Evolutionary conservation across 73 alveolate genomes (phyloP), one percentile per base, ranked within the genome.

Genomic region (Stentor roeselii): DNA sequence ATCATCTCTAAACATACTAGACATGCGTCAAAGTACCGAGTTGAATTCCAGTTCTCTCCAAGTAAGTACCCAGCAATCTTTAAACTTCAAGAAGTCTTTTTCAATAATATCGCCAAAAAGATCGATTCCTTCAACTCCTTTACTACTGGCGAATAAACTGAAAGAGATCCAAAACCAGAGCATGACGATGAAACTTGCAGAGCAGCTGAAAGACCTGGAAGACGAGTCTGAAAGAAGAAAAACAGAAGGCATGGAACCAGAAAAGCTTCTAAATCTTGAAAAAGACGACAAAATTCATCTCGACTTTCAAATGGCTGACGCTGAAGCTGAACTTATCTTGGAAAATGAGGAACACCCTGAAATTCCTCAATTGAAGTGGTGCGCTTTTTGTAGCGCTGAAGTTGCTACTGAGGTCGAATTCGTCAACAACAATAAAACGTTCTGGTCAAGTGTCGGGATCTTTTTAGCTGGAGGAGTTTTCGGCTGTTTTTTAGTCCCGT

Each of bases 381-480:
- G 80, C 2, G 80, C 80, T 67, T n/a, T 34, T 67, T 67, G 80
- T 67, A 67, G 34, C 21, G 80, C 42, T 21, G 80, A 67, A 67
- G 80, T 67, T 30, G 21, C 14, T 15, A 67, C 80, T 30, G 50
- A 67, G n/a, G 34, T 67, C 34, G 15, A 32, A 11, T 67, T 27
- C 34, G 37, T 32, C 2, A 67, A 67, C 34, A 21, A n/a, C 1
- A 0, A n/a, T 27, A 67, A 67, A 2, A 67, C 80, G 14, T 67
- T 67, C 34, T 67, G 80, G 37, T n/a, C 80, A 1, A 32, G 41
- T 1, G 80, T 67, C 34, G 80, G 80, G 37, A 67, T 67, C 0
- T 67, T 67, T 2, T 34, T 67, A 30, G 41, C 50, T 67, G 80
- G 80, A 1, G 80, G 80, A 15, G 80, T 67, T 36, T 67, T 67